Conservation (phyloP, 2,329 filamentous ascomycete genomes). For the Xylariaceae sp. region DNA sequence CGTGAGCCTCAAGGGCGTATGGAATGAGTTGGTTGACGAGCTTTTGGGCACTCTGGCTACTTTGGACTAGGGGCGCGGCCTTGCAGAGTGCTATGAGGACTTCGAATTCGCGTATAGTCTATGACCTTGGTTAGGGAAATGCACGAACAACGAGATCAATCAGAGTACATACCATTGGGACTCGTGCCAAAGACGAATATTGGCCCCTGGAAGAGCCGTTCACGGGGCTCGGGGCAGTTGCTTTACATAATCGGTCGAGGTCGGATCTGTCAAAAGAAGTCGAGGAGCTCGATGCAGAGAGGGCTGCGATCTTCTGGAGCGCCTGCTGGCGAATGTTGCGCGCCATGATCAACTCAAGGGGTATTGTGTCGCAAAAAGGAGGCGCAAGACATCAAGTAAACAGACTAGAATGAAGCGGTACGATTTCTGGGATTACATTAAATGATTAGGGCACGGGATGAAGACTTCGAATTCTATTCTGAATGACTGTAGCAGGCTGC, state of each 20-base stretch:
- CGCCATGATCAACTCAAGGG: slow-evolving; percentile 33
- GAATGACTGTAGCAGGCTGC: too few relatives aligned
- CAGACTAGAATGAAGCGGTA: background rate
- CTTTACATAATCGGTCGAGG: slow-evolving; percentile 57
- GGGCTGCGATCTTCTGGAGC: slow-evolving; percentile 60
- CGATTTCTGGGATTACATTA: too few relatives aligned
- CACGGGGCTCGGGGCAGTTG: slow-evolving; percentile 41
- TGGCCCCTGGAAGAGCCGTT: slow-evolving; percentile 45
- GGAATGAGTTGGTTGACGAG: slow-evolving; percentile 75
- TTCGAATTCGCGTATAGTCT: slow-evolving; percentile 89
- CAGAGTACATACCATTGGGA: slow-evolving; percentile 53
- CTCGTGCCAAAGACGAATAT: slow-evolving; percentile 41
- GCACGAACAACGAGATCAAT: background rate
- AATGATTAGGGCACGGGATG: too few relatives aligned
- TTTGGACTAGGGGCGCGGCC: slow-evolving; percentile 72
- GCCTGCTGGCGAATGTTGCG: slow-evolving; percentile 58
- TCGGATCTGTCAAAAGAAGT: slow-evolving; percentile 58
- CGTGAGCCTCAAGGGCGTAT: slow-evolving; percentile 81
- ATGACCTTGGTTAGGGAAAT: slow-evolving; percentile 15
- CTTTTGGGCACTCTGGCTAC: slow-evolving; percentile 67
- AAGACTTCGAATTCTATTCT: too few relatives aligned
- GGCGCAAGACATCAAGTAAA: background rate
- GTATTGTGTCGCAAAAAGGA: slow-evolving; percentile 2
- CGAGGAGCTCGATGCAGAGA: slow-evolving; percentile 52
- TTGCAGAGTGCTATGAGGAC: slow-evolving; percentile 88